Conservation (phyloP, 2,329 filamentous ascomycete species). For the Passalora sequoiae region DNA sequence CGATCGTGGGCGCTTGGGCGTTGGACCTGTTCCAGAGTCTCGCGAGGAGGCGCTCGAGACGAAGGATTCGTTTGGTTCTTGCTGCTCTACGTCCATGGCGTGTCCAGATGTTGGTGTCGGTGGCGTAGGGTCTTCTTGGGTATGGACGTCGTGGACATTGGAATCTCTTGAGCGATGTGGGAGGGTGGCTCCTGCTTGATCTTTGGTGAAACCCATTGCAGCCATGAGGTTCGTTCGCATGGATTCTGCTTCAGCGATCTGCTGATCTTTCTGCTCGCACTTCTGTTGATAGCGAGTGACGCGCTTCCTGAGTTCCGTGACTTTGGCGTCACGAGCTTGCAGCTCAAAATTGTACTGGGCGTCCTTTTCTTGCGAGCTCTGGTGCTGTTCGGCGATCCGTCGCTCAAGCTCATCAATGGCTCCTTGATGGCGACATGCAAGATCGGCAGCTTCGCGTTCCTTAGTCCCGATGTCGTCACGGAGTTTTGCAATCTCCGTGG, state of each 20-base stretch:
- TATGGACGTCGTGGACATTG: conserved; percentile 7
- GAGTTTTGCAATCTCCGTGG: conserved; percentile 37
- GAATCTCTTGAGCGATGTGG: conserved; percentile 21
- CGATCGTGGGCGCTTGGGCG: conserved; percentile 37
- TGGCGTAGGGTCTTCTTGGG: conserved; percentile 13
- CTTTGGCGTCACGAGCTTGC: conserved; percentile 14
- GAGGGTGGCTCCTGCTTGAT: conserved; percentile 8
- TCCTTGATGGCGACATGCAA: conserved; percentile 1
- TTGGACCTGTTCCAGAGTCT: conserved; percentile 30
- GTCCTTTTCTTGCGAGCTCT: conserved; percentile 5
- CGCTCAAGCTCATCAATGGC: conserved; percentile 5
- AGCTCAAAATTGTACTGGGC: conserved; percentile 8
- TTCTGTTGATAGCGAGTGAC: conserved; percentile 31
- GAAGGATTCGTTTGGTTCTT: conserved; percentile 21
- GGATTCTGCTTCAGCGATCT: conserved; percentile 36
- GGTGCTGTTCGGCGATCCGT: background rate
- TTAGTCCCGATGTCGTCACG: conserved; percentile 33
- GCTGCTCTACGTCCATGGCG: conserved; percentile 15
- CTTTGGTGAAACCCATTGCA: conserved; percentile 32
- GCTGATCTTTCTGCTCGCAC: conserved; percentile 33
- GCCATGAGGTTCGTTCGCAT: conserved; percentile 36
- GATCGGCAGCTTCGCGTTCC: conserved; percentile 2
- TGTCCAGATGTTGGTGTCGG: conserved; percentile 13
- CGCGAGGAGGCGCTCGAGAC: conserved; percentile 29
- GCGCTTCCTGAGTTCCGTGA: conserved; percentile 23